phyloP scores from a whole-genome alignment of 225 moss, liverwort and hornwort species.

The Bryum argenteum region DNA sequence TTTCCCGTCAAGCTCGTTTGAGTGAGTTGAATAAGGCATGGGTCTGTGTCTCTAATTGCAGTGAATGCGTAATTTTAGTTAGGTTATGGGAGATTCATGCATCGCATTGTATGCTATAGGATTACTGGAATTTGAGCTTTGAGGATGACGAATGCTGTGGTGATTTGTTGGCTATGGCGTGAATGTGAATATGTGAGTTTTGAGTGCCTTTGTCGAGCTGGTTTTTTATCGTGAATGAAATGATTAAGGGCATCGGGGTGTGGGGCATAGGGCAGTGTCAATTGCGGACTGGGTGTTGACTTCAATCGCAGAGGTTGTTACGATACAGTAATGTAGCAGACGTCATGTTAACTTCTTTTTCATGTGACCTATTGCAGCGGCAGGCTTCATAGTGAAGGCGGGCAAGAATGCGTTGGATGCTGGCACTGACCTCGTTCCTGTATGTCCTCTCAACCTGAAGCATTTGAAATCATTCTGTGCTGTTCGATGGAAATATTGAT shows the following conservation, averaged over 20 bases:
- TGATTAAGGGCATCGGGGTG: not conserved
- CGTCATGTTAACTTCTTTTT: not conserved
- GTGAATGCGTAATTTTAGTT: too few relatives aligned
- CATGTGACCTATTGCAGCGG: constrained; percentile 52
- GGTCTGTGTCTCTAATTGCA: too few relatives aligned
- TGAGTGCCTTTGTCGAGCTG: not conserved
- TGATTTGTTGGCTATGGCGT: not conserved
- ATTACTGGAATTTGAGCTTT: too few relatives aligned
- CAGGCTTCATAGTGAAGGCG: constrained; percentile 63
- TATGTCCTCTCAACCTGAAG: constrained; percentile 41
- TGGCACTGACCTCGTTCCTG: constrained; percentile 78
- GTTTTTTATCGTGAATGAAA: not conserved
- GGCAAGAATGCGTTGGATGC: constrained; percentile 79
- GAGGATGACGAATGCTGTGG: too few relatives aligned
- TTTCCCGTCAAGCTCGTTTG: too few relatives aligned
- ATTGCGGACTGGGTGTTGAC: too few relatives aligned
- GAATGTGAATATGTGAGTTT: not conserved
- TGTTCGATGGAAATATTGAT: not conserved
- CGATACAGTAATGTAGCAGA: not conserved
- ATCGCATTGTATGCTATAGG: too few relatives aligned
- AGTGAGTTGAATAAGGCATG: too few relatives aligned
- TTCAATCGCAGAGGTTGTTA: too few relatives aligned
- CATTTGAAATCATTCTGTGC: constrained; percentile 14
- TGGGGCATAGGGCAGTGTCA: not conserved
- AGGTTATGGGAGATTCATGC: too few relatives aligned